Percentiles rank a stretch among this genome's conserved stretches.
These are phyloP conservation scores for Acarospora socialis DNA, from an alignment of 2,329 filamentous ascomycete genomes.

Conservation along the genomic window DNA sequence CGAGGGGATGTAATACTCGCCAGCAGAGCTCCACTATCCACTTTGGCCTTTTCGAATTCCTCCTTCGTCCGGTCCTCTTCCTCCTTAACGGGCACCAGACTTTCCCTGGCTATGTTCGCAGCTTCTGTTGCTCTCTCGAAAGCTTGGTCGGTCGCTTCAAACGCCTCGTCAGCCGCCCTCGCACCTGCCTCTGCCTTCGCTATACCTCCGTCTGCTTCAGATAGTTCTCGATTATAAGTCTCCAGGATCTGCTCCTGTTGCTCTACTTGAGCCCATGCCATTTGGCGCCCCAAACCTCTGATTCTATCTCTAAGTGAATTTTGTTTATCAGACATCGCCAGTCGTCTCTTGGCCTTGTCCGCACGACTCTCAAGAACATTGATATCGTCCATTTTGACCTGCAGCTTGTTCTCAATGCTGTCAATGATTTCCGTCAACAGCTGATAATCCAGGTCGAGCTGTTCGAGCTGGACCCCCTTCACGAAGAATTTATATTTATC, in stretches of 20 bases:
- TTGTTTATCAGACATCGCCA: constrained; percentile 52
- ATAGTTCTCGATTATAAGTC: constrained; percentile 23
- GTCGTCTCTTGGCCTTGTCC: constrained; percentile 49
- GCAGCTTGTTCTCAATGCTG: constrained; percentile 50
- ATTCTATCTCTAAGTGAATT: constrained; percentile 48
- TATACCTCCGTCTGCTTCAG: constrained; percentile 33
- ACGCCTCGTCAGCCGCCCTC: constrained; percentile 30
- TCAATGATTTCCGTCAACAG: constrained; percentile 69
- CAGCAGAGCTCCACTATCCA: constrained; percentile 40
- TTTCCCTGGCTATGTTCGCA: constrained; percentile 30
- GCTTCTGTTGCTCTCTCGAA: constrained; percentile 27
- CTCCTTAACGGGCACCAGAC: constrained; percentile 30
- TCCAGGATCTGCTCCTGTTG: constrained; percentile 48
- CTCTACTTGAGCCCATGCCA: constrained; percentile 78
- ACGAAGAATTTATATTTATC: constrained; percentile 97
- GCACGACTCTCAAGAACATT: constrained; percentile 41
- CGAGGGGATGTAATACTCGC: constrained; percentile 15
- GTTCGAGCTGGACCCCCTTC: constrained; percentile 83
- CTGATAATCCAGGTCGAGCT: constrained; percentile 81
- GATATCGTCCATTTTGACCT: constrained; percentile 49
- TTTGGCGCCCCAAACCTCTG: constrained; percentile 46
- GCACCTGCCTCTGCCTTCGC: constrained; percentile 30
- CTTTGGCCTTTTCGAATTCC: constrained; percentile 39
- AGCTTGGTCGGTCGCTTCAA: constrained; percentile 28
- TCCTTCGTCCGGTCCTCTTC: constrained; percentile 36